These are phyloP conservation scores for Akebia trifoliata DNA, from an alignment of 164 flowering plant species.

Conservation along the genomic window DNA sequence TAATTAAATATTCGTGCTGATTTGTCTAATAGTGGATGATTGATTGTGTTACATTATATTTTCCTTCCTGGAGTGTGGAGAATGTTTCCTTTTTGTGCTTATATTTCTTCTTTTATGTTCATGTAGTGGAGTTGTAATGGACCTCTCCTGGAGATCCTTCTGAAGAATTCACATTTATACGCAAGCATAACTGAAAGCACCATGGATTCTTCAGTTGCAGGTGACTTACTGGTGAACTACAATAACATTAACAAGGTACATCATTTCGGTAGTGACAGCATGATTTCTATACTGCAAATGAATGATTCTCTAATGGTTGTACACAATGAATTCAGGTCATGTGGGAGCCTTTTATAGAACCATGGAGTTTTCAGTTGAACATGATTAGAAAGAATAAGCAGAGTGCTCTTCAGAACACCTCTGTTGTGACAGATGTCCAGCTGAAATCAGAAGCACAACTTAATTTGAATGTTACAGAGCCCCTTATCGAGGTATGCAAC, in stretches of 20 bases:
- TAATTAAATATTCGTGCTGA: no score
- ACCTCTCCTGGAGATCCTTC: slow-evolving; percentile 59
- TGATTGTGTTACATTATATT: background rate
- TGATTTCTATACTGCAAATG: background rate
- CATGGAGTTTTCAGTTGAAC: slow-evolving; percentile 65
- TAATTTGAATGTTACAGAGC: slow-evolving; percentile 72
- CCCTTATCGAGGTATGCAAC: slow-evolving; percentile 75
- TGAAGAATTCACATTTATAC: slow-evolving; percentile 36
- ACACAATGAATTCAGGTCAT: slow-evolving; percentile 42
- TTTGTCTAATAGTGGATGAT: background rate
- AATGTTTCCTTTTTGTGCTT: background rate
- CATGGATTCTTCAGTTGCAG: slow-evolving; percentile 32
- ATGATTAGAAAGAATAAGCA: slow-evolving; percentile 36
- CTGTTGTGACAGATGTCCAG: slow-evolving; percentile 43
- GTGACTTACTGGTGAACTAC: slow-evolving; percentile 72
- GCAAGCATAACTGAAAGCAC: slow-evolving; percentile 22
- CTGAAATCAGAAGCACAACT: slow-evolving; percentile 55
- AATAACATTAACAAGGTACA: slow-evolving; percentile 80
- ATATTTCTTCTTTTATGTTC: slow-evolving; percentile 6
- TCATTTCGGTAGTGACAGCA: background rate
- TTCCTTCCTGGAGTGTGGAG: background rate
- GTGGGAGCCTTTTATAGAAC: slow-evolving; percentile 97
- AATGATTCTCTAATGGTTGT: slow-evolving; percentile 9
- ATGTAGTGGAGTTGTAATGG: slow-evolving; percentile 72
- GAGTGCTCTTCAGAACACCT: slow-evolving; percentile 38